These are phyloP conservation scores for Microbotryum intermedium DNA, from an alignment of 1,284 basidiomycete genomes.

Conservation along the genomic window DNA sequence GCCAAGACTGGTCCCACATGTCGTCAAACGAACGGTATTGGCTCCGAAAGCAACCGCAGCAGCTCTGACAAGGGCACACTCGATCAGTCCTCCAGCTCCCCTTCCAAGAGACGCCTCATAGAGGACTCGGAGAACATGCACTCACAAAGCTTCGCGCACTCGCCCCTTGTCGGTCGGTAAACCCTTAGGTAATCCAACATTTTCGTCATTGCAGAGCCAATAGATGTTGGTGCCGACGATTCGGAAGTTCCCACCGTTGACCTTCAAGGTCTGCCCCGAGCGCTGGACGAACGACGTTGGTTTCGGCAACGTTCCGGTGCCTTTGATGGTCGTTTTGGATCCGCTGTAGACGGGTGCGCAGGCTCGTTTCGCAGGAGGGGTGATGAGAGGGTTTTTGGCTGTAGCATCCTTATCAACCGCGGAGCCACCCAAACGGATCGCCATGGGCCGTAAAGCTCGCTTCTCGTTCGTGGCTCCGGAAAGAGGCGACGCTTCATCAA, in stretches of 20 bases:
- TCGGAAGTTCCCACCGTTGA: neutral
- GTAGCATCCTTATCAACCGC: too few relatives aligned
- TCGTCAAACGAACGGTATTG: neutral
- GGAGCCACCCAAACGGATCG: too few relatives aligned
- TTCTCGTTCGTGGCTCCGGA: too few relatives aligned
- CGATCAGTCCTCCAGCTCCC: too few relatives aligned
- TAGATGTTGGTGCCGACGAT: conserved; percentile 12
- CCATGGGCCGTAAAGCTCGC: too few relatives aligned
- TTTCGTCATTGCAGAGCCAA: conserved; percentile 13
- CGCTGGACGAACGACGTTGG: conserved; percentile 16
- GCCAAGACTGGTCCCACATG: neutral
- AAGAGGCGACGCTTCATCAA: too few relatives aligned
- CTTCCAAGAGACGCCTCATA: too few relatives aligned
- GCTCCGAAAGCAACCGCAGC: neutral
- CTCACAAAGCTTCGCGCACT: neutral
- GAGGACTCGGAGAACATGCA: too few relatives aligned
- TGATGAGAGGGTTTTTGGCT: too few relatives aligned
- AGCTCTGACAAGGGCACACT: neutral
- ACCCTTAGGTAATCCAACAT: neutral
- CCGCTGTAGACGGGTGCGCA: conserved; percentile 23
- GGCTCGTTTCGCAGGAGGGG: neutral
- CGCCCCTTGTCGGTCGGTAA: neutral
- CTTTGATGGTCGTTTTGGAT: conserved; percentile 13
- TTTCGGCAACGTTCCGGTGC: conserved; percentile 26
- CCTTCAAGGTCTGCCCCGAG: too few relatives aligned